phyloP scores from a whole-genome alignment of 371 early-diverging fungal genomes.

The Rhizomucor pusillus region DNA sequence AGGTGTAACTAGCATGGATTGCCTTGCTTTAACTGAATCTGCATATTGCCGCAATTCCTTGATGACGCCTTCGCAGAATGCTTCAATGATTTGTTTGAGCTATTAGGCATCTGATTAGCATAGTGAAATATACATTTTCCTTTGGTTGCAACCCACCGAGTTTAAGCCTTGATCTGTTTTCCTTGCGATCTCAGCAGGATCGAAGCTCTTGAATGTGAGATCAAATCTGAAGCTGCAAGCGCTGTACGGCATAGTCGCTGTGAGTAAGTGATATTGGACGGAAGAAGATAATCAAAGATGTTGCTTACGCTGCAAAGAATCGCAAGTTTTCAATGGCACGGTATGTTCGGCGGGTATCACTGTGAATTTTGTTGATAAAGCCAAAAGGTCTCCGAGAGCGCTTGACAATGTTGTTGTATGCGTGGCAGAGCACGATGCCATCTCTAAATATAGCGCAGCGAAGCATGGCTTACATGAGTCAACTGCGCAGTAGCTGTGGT shows the following conservation, averaged over 20 bases:
- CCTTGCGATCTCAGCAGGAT: slow-evolving; percentile 55
- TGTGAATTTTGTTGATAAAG: slow-evolving; percentile 56
- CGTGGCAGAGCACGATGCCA: slow-evolving; percentile 53
- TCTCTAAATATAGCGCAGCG: slow-evolving; percentile 40
- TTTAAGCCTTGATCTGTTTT: slow-evolving; percentile 35
- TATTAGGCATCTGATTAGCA: background rate
- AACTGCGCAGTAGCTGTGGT: too few relatives aligned
- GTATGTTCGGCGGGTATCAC: slow-evolving; percentile 56
- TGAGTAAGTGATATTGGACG: too few relatives aligned
- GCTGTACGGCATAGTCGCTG: too few relatives aligned
- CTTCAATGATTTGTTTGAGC: slow-evolving; percentile 15
- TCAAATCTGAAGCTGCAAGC: slow-evolving; percentile 65
- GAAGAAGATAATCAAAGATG: too few relatives aligned
- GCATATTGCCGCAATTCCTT: slow-evolving; percentile 25
- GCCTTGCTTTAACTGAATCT: slow-evolving; percentile 2
- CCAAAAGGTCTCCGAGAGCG: slow-evolving; percentile 65
- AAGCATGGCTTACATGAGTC: too few relatives aligned
- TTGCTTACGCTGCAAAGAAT: slow-evolving; percentile 60
- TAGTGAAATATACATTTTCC: background rate
- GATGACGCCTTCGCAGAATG: slow-evolving; percentile 33
- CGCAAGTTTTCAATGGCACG: slow-evolving; percentile 62
- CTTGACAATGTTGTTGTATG: slow-evolving; percentile 56
- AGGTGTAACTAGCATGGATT: slow-evolving; percentile 13
- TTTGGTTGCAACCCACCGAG: background rate
- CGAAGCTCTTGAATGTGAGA: slow-evolving; percentile 48